Conservation (phyloP, 169 alveolate species). For the Eimeria necatrix region DNA sequence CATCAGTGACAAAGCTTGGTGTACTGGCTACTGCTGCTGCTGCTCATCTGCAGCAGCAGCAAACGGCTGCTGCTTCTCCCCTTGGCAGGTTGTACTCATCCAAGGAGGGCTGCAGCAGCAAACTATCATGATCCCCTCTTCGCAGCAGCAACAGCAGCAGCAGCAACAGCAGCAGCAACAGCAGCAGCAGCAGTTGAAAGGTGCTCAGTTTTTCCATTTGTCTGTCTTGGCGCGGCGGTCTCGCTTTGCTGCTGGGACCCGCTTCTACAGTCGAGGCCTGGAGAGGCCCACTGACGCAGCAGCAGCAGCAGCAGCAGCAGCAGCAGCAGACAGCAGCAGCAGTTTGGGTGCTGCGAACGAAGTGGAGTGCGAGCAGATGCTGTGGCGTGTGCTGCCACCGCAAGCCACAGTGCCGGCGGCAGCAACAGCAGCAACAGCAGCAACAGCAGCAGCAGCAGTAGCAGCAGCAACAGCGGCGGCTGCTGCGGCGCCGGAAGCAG, state of each 20-base stretch:
- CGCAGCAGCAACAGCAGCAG: constrained; percentile 42
- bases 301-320: constrained; percentile 35
- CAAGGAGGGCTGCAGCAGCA: constrained; percentile 68
- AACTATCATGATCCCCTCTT: constrained; percentile 9
- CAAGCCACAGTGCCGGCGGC: not conserved
- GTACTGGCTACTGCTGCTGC: constrained; percentile 53
- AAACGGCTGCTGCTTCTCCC: constrained; percentile 34
- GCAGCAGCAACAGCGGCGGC: constrained; percentile 1
- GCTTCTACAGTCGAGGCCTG: constrained; percentile 88
- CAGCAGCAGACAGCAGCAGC: constrained; percentile 46
- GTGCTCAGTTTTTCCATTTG: constrained; percentile 80
- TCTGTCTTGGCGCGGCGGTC: constrained; percentile 92
- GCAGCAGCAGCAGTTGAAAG: constrained; percentile 11
- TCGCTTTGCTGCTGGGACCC: constrained; percentile 96
- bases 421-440: not conserved
- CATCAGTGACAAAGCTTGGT: not conserved
- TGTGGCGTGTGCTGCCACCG: constrained; percentile 80
- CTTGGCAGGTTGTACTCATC: constrained; percentile 32
- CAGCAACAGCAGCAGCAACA: constrained; percentile 31
- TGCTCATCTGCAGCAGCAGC: constrained; percentile 37
- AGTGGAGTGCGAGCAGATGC: constrained; percentile 97
- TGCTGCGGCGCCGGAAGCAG: not conserved
- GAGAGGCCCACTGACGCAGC: constrained; percentile 24
- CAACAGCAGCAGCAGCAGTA: constrained; percentile 21
- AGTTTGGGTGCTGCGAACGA: constrained; percentile 91